phyloP scores from a whole-genome alignment of 495 filamentous ascomycete species.

The Niebla homalea region DNA sequence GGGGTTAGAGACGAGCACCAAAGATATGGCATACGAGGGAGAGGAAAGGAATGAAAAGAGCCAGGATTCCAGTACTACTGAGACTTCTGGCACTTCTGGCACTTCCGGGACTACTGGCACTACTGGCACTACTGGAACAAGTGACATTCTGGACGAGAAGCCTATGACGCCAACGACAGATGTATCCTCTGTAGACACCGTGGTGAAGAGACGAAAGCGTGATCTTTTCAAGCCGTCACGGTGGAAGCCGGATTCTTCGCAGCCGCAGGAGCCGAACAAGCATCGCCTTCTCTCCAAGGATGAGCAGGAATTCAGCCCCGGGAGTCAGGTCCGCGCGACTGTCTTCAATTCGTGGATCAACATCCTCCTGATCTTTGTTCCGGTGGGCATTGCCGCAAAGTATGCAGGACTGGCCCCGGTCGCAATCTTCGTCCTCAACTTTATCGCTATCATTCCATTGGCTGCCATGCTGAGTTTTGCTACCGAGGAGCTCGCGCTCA shows the following conservation, averaged over 20 bases:
- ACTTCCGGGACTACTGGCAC: background rate
- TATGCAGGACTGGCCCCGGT: constrained; percentile 13
- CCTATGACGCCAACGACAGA: background rate
- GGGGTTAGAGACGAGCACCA: background rate
- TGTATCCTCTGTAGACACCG: background rate
- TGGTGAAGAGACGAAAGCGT: background rate
- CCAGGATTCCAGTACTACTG: constrained; percentile 11
- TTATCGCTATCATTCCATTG: constrained; percentile 30
- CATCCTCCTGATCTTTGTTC: constrained; percentile 62
- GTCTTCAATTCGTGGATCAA: constrained; percentile 78
- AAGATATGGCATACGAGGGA: constrained; percentile 1
- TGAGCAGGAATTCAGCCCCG: constrained; percentile 45
- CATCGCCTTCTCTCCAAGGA: constrained; percentile 20
- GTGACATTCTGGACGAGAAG: background rate
- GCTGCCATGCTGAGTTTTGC: constrained; percentile 44
- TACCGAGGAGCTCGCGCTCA: constrained; percentile 41
- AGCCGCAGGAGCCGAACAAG: constrained; percentile 17
- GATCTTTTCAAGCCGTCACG: background rate
- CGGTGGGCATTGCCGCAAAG: constrained; percentile 41
- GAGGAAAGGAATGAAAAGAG: constrained; percentile 6
- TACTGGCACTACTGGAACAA: background rate
- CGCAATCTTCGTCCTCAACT: constrained; percentile 17
- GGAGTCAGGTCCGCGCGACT: constrained; percentile 55
- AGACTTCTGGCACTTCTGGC: background rate
- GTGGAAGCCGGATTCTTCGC: background rate